Evolutionary conservation across 2,329 filamentous ascomycete genomes (phyloP).

Genomic region (Dactylonectria macrodidyma): DNA sequence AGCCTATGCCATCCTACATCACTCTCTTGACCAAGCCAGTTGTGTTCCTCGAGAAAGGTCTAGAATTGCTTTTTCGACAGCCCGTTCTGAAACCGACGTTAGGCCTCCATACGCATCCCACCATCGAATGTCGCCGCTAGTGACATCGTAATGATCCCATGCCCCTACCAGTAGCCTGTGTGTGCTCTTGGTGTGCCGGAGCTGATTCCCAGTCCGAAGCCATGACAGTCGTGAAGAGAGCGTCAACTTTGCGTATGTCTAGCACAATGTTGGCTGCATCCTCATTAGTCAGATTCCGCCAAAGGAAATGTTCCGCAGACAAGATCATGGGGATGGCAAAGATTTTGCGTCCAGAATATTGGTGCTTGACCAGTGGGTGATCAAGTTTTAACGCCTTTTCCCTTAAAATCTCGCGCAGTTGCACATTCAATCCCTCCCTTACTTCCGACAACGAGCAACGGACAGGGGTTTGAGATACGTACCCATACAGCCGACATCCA

Average conservation of each 20-base stretch:
- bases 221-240: background rate
- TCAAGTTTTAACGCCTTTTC: background rate
- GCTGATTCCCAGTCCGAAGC: background rate
- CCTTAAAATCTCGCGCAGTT: background rate
- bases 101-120: slow-evolving; percentile 4
- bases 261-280: background rate
- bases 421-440: slow-evolving; percentile 10
- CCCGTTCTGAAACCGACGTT: slow-evolving; percentile 24
- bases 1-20: background rate
- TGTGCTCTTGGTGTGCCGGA: background rate
- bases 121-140: slow-evolving; percentile 11
- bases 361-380: background rate
- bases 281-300: background rate
- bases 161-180: background rate
- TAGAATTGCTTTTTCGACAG: slow-evolving; percentile 35
- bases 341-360: no score
- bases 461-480: slow-evolving; percentile 6
- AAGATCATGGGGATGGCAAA: background rate
- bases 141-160: slow-evolving; percentile 14
- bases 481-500: slow-evolving; percentile 12
- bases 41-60: slow-evolving; percentile 6
- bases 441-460: background rate
- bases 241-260: background rate
- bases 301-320: background rate
- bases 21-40: slow-evolving; percentile 5